Base-by-base conservation (phyloP, 2,329 filamentous ascomycete genomes). In the Alternaria infectoria region DNA sequence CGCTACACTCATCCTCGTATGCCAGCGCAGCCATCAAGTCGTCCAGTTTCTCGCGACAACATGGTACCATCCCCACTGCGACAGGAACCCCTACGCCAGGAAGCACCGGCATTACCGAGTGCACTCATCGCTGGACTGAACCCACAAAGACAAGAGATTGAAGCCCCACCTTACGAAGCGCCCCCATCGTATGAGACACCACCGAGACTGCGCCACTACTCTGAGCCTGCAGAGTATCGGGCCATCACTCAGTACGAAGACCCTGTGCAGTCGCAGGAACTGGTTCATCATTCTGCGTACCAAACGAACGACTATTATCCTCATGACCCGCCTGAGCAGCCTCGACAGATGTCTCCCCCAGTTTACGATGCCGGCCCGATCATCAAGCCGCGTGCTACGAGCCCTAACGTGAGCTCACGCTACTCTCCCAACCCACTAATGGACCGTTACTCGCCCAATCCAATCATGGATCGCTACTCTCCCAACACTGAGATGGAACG, bases 371-470 rank as follows among this genome's bases (percentile, higher is more conserved):
- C 80, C 5, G 83, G 78, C 3, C 78, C 80, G 9, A 74, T 82
- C 17, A 74, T 82, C 57, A 83, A 81, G 65, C 80, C 79, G n/a
- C 78, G 81, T 30, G 80, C 78, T 15, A 76, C 80, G 56, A 86
- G 81, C 47, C 85, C 85, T 13, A 78, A 75, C 8, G 75, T 68
- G 9, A 76, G 64, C 46, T 74, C 75, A 7, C 60, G 62, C 8
- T 61, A 74, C 57, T 69, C 70, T 57, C 59, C 79, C 10, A 50
- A 50, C 13, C 54, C 54, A 40, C n/a, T n/a, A 10, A 40, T 40
- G 36, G 36, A 40, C 5, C 36, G 36, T 9, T 40, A 40, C 36
- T 40, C 36, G 9, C 36, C 36, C 10, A 59, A 55, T 8, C 60
- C 56, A 10, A 12, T n/a, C 4, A 46, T 46, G 19, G 60, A 62